Base-by-base conservation (phyloP, 2,329 filamentous ascomycete species). In the Colletotrichum sp. region DNA sequence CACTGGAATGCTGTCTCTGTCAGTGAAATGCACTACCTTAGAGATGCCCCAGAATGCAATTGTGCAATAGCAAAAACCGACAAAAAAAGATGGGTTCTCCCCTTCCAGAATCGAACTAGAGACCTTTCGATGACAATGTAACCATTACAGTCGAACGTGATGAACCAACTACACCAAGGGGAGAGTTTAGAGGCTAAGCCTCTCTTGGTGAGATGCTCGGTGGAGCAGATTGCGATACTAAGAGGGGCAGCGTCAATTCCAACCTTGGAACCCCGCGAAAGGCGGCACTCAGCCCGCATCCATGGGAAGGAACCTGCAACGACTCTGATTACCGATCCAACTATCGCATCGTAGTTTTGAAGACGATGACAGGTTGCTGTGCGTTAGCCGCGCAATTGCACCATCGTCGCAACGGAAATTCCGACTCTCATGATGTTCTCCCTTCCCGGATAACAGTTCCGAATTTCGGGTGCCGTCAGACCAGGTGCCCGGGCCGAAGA, bases 401-500 rank as follows among this genome's bases (percentile, higher is more conserved):
- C n/a, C 24, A 16, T 16, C 13, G 21, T n/a, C 58, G 36, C 34
- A 28, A 43, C 36, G 61, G n/a, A 10, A 36, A 15, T 48, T 9
- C 16, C 26, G 64, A 66, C 32, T n/a, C 32, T 69, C 32, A 30
- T 69, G 66, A 69, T 69, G 32, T 7, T 13, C 16, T 13, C 30
- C 62, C 69, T 13, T 38, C 66, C 69, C 69, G 61, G 72, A 62
- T 36, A 62, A 38, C 15, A 36, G 36, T 72, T 21, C 68, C 68
- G 72, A 52, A 52, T 32, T 36, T 75, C 61, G 72, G 72, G 61
- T 71, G 52, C 18, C 52, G 36, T 21, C 68, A 70, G 7, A 34
- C 32, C 38, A 62, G 67, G 56, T 66, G 65, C 43, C 72, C 72
- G 71, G 56, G n/a, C 71, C 71, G 72, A 75, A 67, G 62, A 38